Conservation (phyloP, 495 filamentous ascomycete species). For the Thermochaetoides thermophila region DNA sequence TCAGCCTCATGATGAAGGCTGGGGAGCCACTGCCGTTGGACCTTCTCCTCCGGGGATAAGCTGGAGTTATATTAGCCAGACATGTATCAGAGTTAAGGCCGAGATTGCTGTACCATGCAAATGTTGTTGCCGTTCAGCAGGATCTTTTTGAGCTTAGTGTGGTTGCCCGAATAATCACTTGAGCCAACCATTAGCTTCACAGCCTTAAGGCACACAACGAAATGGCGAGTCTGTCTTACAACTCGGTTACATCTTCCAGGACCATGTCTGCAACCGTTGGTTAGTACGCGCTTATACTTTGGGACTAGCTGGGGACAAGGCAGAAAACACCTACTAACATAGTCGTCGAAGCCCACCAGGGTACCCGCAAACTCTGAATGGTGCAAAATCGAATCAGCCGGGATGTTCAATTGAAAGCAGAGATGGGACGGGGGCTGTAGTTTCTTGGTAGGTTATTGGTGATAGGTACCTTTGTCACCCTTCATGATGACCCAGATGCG, state of each 20-base stretch:
- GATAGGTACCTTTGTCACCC: constrained; percentile 73
- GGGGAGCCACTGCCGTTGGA: constrained; percentile 29
- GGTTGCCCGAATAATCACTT: constrained; percentile 78
- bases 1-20: constrained; percentile 9
- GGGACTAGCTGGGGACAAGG: constrained; percentile 1
- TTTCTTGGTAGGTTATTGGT: too few species aligned
- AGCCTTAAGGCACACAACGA: background rate
- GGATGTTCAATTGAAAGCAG: too few species aligned
- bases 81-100: background rate
- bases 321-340: constrained; percentile 73
- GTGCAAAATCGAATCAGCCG: too few species aligned
- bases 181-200: background rate
- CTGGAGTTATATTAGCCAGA: constrained; percentile 24
- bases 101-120: constrained; percentile 63
- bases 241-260: constrained; percentile 90
- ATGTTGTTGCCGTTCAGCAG: constrained; percentile 97
- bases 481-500: constrained; percentile 99
- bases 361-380: constrained; percentile 79
- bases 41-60: constrained; percentile 83
- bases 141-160: constrained; percentile 82
- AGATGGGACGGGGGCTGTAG: too few species aligned
- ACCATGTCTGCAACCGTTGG: constrained; percentile 68
- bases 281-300: constrained; percentile 3
- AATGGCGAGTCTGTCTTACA: constrained; percentile 40
- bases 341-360: constrained; percentile 91